These are phyloP conservation scores for Diaporthe helianthi DNA, from an alignment of 2,329 filamentous ascomycete genomes.

Conservation along the genomic window DNA sequence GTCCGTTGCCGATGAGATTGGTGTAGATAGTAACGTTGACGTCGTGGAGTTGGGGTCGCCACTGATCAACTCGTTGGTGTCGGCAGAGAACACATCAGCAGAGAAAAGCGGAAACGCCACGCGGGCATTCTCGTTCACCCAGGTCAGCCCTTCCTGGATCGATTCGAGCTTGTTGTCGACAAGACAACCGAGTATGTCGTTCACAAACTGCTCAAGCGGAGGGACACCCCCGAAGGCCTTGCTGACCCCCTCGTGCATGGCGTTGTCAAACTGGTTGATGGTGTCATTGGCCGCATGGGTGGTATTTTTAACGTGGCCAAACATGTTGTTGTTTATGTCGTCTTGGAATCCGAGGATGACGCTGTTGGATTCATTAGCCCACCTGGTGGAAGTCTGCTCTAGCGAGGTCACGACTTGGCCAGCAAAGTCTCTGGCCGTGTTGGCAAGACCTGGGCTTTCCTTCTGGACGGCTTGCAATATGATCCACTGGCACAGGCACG, in stretches of 20 bases:
- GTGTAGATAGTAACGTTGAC: constrained; percentile 75
- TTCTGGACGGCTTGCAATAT: constrained; percentile 77
- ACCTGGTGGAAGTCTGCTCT: constrained; percentile 74
- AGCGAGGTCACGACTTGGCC: constrained; percentile 77
- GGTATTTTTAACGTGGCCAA: constrained; percentile 86
- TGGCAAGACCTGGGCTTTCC: constrained; percentile 76
- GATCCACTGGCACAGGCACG: constrained; percentile 82
- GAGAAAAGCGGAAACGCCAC: constrained; percentile 80
- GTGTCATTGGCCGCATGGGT: constrained; percentile 86
- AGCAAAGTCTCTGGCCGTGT: constrained; percentile 80
- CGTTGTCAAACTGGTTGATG: constrained; percentile 79
- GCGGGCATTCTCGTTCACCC: constrained; percentile 87
- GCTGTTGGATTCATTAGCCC: constrained; percentile 78
- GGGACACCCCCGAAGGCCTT: constrained; percentile 69
- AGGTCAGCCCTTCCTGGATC: constrained; percentile 88
- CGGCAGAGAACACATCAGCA: constrained; percentile 83
- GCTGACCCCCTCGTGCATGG: constrained; percentile 78
- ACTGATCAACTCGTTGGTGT: constrained; percentile 68
- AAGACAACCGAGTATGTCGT: constrained; percentile 84
- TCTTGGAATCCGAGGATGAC: constrained; percentile 62
- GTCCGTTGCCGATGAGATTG: constrained; percentile 76
- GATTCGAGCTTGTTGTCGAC: constrained; percentile 84
- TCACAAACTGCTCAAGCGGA: constrained; percentile 69
- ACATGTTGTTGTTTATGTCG: constrained; percentile 83
- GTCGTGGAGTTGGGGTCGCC: constrained; percentile 58